Evolutionary conservation across 176 grass and related monocot genomes (phyloP).

Genomic region (Echinochloa phyllopogon): DNA sequence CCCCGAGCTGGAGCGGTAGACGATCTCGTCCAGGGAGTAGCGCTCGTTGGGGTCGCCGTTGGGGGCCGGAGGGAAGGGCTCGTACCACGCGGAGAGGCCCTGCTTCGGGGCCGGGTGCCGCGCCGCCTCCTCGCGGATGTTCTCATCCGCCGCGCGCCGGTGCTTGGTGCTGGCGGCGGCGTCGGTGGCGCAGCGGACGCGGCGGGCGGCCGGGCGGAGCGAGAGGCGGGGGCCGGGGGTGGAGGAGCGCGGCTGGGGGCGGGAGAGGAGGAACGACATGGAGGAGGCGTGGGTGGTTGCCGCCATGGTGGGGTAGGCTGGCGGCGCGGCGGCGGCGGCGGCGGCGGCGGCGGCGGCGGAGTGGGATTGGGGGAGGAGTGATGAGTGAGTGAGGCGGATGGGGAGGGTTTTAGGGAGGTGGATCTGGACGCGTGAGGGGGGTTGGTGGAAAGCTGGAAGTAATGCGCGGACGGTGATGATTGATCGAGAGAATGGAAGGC

Average conservation of each 20-base stretch:
- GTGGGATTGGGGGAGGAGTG: slow-evolving; percentile 27
- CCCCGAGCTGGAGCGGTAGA: slow-evolving; percentile 82
- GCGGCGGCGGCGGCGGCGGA: slow-evolving; percentile 49
- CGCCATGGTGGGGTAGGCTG: slow-evolving; percentile 53
- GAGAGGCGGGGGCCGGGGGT: background rate
- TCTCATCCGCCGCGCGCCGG: slow-evolving; percentile 72
- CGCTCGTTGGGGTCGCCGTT: slow-evolving; percentile 59
- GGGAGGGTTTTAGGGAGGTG: slow-evolving; percentile 43
- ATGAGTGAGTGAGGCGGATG: background rate
- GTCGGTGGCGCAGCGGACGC: slow-evolving; percentile 49
- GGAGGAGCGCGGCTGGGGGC: slow-evolving; percentile 34
- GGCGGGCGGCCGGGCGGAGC: slow-evolving; percentile 18
- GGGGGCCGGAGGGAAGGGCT: slow-evolving; percentile 53
- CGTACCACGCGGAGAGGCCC: slow-evolving; percentile 77
- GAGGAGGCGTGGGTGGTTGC: slow-evolving; percentile 43
- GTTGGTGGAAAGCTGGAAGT: slow-evolving; percentile 23
- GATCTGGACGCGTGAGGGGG: background rate
- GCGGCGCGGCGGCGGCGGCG: slow-evolving; percentile 52
- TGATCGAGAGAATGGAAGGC: background rate
- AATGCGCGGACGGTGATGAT: slow-evolving; percentile 28
- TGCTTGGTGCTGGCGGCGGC: slow-evolving; percentile 49
- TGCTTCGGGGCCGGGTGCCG: slow-evolving; percentile 55
- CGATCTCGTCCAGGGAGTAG: slow-evolving; percentile 96
- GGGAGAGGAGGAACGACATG: slow-evolving; percentile 57
- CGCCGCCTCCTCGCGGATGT: slow-evolving; percentile 88